Evolutionary conservation across 108 stramenopile genomes (phyloP), one percentile per base, ranked within the genome.

Genomic region (Nitzschia palea): DNA sequence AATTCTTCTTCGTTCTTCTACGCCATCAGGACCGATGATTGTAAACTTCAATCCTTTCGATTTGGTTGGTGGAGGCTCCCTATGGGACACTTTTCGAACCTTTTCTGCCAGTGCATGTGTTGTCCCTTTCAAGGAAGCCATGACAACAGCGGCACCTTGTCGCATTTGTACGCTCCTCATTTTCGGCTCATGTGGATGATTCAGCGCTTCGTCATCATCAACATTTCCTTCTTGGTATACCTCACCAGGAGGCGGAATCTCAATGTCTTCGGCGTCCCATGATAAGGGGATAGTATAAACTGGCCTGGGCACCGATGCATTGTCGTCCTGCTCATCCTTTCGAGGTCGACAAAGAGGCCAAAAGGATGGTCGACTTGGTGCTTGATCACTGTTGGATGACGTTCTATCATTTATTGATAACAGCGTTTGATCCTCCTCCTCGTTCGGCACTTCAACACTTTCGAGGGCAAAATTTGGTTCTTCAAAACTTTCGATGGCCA

Each of bases 1-100:
- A n/a, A n/a, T n/a, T n/a, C n/a, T n/a, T n/a, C n/a, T n/a, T n/a
- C n/a, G n/a, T 60, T 60, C 59, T 26, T 40, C 25, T 17, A 9
- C 43, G 37, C 59, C 59, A 60, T 60, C 40, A 22, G 59, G 59
- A 26, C 59, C 40, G 12, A 60, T 43, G 23, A 60, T 60, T 26
- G 37, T 60, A 6, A 60, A 17, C 23, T 60, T 60, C 15, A 60
- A 25, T 14, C 22, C 59, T 4, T 20, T 10, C 10, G 10, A 8
- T 4, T 48, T 48, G 18, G 15, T 48, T 48, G 17, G 4, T 5
- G 17, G 18, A 20, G 47, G 47, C 47, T 18, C 9, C 47, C 22
- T 18, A n/a, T n/a, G n/a, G n/a, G n/a, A n/a, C n/a, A n/a, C n/a
- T n/a, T n/a, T n/a, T n/a, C 47, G 47, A 4, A 18, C 4, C 18